Evolutionary conservation across 208 protist genomes (phyloP).

Genomic region (Trypanosomatidae sp.): DNA sequence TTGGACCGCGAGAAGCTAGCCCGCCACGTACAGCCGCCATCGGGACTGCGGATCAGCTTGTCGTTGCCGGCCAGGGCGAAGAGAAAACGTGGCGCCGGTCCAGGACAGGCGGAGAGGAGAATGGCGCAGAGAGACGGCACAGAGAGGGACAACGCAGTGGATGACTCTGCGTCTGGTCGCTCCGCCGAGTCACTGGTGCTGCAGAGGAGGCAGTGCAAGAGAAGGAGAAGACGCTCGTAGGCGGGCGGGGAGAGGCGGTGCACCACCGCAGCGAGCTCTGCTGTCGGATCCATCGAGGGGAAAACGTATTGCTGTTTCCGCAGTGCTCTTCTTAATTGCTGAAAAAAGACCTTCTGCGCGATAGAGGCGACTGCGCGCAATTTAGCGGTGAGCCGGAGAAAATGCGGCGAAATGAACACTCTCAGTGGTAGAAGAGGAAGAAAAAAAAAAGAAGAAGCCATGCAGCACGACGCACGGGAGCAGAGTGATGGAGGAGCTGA

Average conservation of each 20-base stretch:
- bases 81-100: slow-evolving; percentile 48
- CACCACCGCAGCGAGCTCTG: slow-evolving; percentile 37
- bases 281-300: slow-evolving; percentile 22
- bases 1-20: slow-evolving; percentile 22
- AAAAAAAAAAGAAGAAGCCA: no score
- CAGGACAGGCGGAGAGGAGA: slow-evolving; percentile 34
- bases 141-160: slow-evolving; percentile 10
- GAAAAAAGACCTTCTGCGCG: background rate
- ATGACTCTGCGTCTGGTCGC: no score
- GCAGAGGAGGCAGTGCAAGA: slow-evolving; percentile 27
- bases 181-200: no score
- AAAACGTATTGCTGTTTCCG: no score
- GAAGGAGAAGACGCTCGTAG: slow-evolving; percentile 29
- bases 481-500: no score
- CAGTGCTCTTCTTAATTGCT: background rate
- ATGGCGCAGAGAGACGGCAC: slow-evolving; percentile 22
- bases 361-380: background rate
- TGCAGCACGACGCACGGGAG: no score
- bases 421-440: no score
- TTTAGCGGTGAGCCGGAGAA: no score
- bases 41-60: slow-evolving; percentile 58
- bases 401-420: no score
- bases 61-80: slow-evolving; percentile 55
- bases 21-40: slow-evolving; percentile 62
- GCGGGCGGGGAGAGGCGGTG: slow-evolving; percentile 31